Base-by-base conservation (phyloP, 306 rosid genomes). In the Gleditsia sinensis region DNA sequence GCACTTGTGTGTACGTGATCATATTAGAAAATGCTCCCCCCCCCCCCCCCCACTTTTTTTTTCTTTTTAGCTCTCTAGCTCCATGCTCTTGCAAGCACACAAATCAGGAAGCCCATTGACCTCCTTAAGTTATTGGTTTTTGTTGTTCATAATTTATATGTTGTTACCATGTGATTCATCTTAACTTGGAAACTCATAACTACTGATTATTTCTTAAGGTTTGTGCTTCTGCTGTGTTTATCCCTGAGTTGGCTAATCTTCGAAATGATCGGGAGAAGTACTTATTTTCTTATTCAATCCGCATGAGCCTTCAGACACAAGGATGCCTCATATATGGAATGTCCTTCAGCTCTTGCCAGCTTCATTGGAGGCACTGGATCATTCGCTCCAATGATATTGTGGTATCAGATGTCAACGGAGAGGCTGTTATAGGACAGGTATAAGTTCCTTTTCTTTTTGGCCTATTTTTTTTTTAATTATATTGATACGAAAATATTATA, bases 401-500 rank as follows among this genome's bases (percentile, higher is more conserved):
- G 50, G 74, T 75, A 69, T 75, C 84, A 62, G 75, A 83, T 74
- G 62, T 81, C 46, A 64, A 88, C 39, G 92, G 48, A 54, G 97
- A 94, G 79, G 98, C 94, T 56, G 98, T 91, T 49, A 83, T 91
- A 59, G 97, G 98, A 53, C n/a, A 83, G 98, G 97, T 93, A 74
- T 20, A 7, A 64, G 55, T 71, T 53, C 45, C 50, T 60, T 12
- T 24, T 28, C 32, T 28, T 28, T 4, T 28, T 28, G 32, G 2
- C 32, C 4, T 2, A 28, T 28, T 28, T 28, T 28, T 28, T 28
- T 28, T 28, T 28, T 1, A 28, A 28, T 28, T 28, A 28, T 28
- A n/a, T n/a, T n/a, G n/a, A n/a, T n/a, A n/a, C n/a, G n/a, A n/a
- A n/a, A n/a, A n/a, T n/a, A n/a, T n/a, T n/a, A n/a, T n/a, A n/a